Conservation (phyloP, 2,329 filamentous ascomycete genomes). For the Huntiella omanensis region DNA sequence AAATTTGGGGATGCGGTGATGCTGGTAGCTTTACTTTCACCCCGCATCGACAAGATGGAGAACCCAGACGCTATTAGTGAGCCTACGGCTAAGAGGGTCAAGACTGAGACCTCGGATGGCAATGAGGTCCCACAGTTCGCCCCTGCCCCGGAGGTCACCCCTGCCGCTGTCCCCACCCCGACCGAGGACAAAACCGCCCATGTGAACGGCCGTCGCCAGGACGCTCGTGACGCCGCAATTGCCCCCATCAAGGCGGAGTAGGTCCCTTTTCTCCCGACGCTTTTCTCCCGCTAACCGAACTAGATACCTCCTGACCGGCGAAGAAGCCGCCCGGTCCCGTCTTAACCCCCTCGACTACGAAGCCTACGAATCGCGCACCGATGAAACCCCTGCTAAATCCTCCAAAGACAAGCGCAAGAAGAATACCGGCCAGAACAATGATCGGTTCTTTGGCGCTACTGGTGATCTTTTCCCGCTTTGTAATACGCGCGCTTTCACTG, state of each 20-base stretch:
- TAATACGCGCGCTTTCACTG: conserved; percentile 46
- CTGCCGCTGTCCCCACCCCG: conserved; percentile 12
- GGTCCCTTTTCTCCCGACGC: conserved; percentile 10
- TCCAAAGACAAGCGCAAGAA: conserved; percentile 26
- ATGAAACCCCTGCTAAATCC: conserved; percentile 24
- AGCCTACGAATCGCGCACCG: conserved; percentile 20
- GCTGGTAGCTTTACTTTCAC: conserved; percentile 3
- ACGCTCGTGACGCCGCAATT: conserved; percentile 10
- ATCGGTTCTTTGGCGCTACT: conserved; percentile 62
- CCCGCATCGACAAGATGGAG: no score
- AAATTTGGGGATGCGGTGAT: not conserved
- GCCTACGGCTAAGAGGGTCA: conserved; percentile 40
- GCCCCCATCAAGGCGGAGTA: conserved; percentile 23
- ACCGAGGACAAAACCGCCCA: conserved; percentile 15
- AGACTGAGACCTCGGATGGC: conserved; percentile 15
- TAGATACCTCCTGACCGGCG: conserved; percentile 33
- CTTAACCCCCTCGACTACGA: conserved; percentile 20
- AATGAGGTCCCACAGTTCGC: conserved; percentile 7
- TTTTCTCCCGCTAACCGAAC: not conserved
- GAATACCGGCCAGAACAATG: conserved; percentile 55
- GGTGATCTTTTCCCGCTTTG: conserved; percentile 63
- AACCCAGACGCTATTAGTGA: conserved; percentile 12
- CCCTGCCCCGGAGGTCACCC: conserved; percentile 10
- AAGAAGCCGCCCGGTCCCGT: conserved; percentile 22
- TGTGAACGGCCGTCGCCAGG: conserved; percentile 25